Evolutionary conservation across 495 filamentous ascomycete genomes (phyloP).

Genomic region (Lasiosphaeriaceae sp.): DNA sequence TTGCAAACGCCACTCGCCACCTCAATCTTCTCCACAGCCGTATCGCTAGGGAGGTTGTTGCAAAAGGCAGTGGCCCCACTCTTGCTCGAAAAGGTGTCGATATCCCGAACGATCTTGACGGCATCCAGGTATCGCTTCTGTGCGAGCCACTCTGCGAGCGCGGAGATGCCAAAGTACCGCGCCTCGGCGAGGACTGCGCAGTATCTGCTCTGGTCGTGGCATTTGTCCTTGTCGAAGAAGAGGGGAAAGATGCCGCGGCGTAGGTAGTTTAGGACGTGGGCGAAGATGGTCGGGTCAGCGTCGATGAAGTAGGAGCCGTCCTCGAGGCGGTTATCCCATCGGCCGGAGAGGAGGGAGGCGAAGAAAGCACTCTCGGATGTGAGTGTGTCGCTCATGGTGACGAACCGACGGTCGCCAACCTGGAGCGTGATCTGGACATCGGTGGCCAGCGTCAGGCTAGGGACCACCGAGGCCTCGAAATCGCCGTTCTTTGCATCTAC

Average conservation of each 20-base stretch:
- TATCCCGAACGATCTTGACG: neutral
- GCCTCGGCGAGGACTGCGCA: neutral
- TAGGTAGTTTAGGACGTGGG: neutral
- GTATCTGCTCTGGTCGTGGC: neutral
- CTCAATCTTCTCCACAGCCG: neutral
- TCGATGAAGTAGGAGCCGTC: neutral
- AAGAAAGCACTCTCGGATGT: neutral
- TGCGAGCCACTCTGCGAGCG: neutral
- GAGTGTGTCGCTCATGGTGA: neutral
- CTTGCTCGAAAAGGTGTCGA: neutral
- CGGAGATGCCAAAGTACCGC: neutral
- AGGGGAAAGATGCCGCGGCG: neutral
- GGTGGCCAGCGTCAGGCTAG: neutral
- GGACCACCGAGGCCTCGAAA: neutral
- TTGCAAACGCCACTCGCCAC: neutral
- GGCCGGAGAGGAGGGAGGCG: neutral
- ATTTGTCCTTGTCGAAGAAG: neutral
- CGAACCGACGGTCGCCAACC: neutral
- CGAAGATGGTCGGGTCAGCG: neutral
- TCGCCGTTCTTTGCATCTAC: neutral
- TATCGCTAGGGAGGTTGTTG: neutral
- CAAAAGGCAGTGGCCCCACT: neutral
- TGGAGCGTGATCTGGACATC: neutral
- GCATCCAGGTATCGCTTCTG: neutral
- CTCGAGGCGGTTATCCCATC: neutral